Evolutionary conservation across 768 basidiomycete species (phyloP), one percentile per base, ranked within the genome.

Genomic region (Tylopilus plumbeoviolaceoides): DNA sequence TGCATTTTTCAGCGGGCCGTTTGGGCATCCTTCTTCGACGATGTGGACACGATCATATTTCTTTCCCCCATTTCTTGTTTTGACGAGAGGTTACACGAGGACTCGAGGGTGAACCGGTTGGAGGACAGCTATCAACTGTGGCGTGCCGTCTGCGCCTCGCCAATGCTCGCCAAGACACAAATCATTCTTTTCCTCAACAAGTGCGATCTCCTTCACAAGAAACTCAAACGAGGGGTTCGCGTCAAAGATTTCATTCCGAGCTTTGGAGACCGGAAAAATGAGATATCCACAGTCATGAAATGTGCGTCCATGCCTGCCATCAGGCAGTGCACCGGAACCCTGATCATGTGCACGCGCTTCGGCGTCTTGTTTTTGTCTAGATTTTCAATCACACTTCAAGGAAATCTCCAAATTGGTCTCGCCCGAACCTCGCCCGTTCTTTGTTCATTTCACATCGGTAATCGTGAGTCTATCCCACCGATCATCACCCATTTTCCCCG

Each of bases 31-130:
- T 91, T 84, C 68, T 91, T 91, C 56, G 87, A 91, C 58, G 86
- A 89, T 65, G 82, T 87, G 48, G 82, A 89, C 69, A 83, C 89
- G 1, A 89, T 92, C 65, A 91, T 93, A 60, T 92, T 91, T 72
- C 80, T 92, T 35, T 68, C 67, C 44, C 74, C 77, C 58, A 84
- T 92, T 60, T 89, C 86, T 25, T 86, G 87, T 49, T 93, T 92
- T 64, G 86, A 92, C 60, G 89, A 92, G 66, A 79, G 76, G 47
- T 74, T 92, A 0, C 82, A 82, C 6, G 90, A 91, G 67, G 80
- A 91, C 60, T 75, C 74, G 5, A 71, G 70, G 0, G 78, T 89
- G 40, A 92, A 91, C 65, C 79, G 89, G 23, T 66, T 91, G 17
- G 84, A 90, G 69, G 89, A 91, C 62, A 87, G 85, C 59, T 79